Base-by-base conservation (phyloP, 768 basidiomycete genomes). In the Boletellus emodensis region DNA sequence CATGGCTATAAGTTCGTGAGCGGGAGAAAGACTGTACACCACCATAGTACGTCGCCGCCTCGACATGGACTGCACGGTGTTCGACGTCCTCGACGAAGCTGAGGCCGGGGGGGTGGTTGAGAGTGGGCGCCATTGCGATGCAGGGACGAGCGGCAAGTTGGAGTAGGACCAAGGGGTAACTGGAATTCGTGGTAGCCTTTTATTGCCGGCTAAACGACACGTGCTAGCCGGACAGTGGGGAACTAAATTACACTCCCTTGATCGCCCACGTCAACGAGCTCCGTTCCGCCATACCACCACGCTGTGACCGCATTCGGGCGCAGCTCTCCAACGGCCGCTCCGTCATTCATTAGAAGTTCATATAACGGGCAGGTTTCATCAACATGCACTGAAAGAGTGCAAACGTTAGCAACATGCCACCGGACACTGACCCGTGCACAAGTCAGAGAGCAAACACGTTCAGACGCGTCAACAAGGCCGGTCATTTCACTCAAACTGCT, bases 1-100 rank as follows among this genome's bases (percentile, higher is more conserved):
- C 93, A 53, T 83, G 82, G 57, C 90, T 93, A 68, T 93, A 96
- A 0, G 93, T 95, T 62, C 93, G 77, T 15, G 87, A 83, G 58
- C 92, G 85, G 65, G 84, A 83, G 68, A 83, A 86, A 4, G 83
- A 76, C 62, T 95, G 87, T 39, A 77, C 79, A 17, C 84, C 83
- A 38, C 88, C 89, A 58, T 95, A 95, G 72, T 94, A 94, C 9
- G 82, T 80, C 20, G 83, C 77, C 9, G 91, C 83, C 47, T 94
- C 91, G 45, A 76, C 75, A 58, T 88, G 73, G 48, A 78, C 77
- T 5, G 75, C 61, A 24, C 70, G 68, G 17, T 71, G 63, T 17
- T 74, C 67, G 17, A 71, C 71, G 49, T 90, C 86, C 56, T 87
- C 87, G 56, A 85, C 62, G 59, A 89, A 88, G 52, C 72, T 75